A percentile compares a stretch with the other conserved stretches of the same genome.
These are phyloP conservation scores for Monascus ruber DNA, from an alignment of 2,329 filamentous ascomycete genomes.

Conservation along the genomic window DNA sequence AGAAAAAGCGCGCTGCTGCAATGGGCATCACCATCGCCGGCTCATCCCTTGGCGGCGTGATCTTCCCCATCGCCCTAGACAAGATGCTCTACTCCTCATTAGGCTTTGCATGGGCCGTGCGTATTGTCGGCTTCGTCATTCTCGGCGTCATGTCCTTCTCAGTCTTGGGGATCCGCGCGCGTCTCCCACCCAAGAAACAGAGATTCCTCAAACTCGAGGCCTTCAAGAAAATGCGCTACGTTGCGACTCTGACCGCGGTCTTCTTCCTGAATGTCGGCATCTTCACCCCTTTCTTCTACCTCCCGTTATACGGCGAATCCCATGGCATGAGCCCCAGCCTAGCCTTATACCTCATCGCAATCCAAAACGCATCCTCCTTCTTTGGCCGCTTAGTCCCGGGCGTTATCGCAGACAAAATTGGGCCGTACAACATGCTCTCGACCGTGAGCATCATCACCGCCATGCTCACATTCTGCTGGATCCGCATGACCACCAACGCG, in stretches of 20 bases:
- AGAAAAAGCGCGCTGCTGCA: conserved; percentile 36
- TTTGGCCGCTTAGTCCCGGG: conserved; percentile 46
- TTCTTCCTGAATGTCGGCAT: conserved; percentile 15
- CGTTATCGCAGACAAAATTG: conserved; percentile 43
- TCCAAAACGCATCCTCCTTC: conserved; percentile 50
- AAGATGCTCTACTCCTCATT: conserved; percentile 36
- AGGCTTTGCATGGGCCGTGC: conserved; percentile 42
- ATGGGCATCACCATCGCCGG: conserved; percentile 38
- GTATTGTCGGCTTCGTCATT: conserved; percentile 43
- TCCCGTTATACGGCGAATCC: conserved; percentile 42
- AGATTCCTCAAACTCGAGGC: conserved; percentile 5
- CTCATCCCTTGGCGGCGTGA: conserved; percentile 41
- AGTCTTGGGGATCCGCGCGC: conserved; percentile 10
- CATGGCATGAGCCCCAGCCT: conserved; percentile 40
- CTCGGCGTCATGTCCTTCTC: conserved; percentile 34
- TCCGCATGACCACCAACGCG: conserved; percentile 16
- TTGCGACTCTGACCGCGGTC: conserved; percentile 1
- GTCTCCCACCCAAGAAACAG: conserved; percentile 7
- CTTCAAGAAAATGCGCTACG: conserved; percentile 7
- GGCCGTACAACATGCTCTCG: conserved; percentile 40
- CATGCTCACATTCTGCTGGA: conserved; percentile 25
- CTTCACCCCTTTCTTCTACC: conserved; percentile 30
- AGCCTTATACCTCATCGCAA: conserved; percentile 53
- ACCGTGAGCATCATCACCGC: conserved; percentile 26
- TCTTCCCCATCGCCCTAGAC: conserved; percentile 40